These are phyloP conservation scores for Filosporella fistucella DNA, from an alignment of 495 filamentous ascomycete genomes.

Conservation along the genomic window DNA sequence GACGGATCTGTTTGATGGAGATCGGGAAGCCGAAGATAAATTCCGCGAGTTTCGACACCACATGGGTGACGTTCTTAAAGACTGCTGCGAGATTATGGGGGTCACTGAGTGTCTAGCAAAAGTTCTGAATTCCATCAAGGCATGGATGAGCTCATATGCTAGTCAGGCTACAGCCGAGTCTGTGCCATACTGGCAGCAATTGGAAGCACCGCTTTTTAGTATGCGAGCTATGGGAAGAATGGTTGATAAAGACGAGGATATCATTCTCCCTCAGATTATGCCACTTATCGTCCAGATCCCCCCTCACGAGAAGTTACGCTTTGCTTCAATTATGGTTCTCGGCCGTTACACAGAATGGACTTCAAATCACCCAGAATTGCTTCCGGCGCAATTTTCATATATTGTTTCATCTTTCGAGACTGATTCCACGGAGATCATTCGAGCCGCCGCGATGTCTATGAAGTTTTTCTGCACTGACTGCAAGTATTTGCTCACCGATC, in stretches of 20 bases:
- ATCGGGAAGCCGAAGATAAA: conserved; percentile 93
- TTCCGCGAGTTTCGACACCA: conserved; percentile 94
- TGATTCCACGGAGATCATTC: conserved; percentile 77
- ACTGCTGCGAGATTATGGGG: conserved; percentile 93
- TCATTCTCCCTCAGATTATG: conserved; percentile 84
- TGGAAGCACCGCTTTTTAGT: conserved; percentile 93
- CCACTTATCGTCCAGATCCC: conserved; percentile 91
- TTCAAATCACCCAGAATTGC: conserved; percentile 82
- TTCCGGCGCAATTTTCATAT: conserved; percentile 89
- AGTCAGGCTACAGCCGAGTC: conserved; percentile 61
- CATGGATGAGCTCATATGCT: conserved; percentile 81
- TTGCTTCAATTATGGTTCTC: conserved; percentile 94
- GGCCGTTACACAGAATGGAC: conserved; percentile 99
- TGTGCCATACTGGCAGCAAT: conserved; percentile 96
- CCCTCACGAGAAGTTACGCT: conserved; percentile 91
- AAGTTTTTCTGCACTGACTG: conserved; percentile 97
- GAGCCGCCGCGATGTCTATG: conserved; percentile 88
- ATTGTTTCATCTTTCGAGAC: conserved; percentile 89
- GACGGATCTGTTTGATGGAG: conserved; percentile 87
- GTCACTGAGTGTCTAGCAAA: conserved; percentile 86
- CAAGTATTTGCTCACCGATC: conserved; percentile 72
- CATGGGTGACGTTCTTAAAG: conserved; percentile 98
- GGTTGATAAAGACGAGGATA: conserved; percentile 83
- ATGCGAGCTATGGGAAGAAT: conserved; percentile 96
- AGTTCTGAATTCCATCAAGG: conserved; percentile 74